Conservation (phyloP, 176 grass and related monocot species). For the Eleusine coracana region DNA sequence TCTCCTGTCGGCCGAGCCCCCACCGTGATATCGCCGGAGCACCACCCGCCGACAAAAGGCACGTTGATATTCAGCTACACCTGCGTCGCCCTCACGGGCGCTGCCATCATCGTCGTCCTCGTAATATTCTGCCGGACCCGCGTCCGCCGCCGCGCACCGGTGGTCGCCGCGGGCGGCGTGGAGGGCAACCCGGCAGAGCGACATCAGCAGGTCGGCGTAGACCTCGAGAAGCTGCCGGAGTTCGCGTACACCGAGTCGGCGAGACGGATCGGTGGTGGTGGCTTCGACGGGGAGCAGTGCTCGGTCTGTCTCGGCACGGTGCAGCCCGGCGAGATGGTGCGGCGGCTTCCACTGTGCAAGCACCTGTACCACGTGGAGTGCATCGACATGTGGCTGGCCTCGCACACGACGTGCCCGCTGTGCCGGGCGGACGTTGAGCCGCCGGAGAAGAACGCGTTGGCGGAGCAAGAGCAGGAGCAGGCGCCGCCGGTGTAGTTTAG, state of each 20-base stretch:
- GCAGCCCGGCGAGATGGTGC: constrained; percentile 42
- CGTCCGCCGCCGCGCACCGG: constrained; percentile 10
- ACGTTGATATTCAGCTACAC: constrained; percentile 41
- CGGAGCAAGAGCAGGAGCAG: background rate
- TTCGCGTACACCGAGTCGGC: constrained; percentile 22
- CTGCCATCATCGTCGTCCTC: background rate
- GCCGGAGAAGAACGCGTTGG: background rate
- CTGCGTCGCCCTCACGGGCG: constrained; percentile 37
- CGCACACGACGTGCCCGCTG: constrained; percentile 49
- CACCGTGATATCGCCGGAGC: background rate
- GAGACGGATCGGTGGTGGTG: background rate
- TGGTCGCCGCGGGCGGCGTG: background rate
- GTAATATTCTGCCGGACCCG: constrained; percentile 17
- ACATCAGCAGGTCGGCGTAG: background rate
- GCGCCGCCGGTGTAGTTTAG: constrained; percentile 21
- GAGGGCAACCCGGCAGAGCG: background rate
- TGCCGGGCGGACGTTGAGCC: constrained; percentile 37
- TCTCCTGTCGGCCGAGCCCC: background rate
- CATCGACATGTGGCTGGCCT: constrained; percentile 52
- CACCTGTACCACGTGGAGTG: constrained; percentile 61
- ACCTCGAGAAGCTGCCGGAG: constrained; percentile 46
- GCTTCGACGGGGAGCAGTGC: constrained; percentile 29
- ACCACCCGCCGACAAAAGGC: background rate
- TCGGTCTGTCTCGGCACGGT: constrained; percentile 48
- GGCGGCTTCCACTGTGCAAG: constrained; percentile 43